Conservation (phyloP, 371 early-diverging fungal species). For the Haplosporangium sp. region DNA sequence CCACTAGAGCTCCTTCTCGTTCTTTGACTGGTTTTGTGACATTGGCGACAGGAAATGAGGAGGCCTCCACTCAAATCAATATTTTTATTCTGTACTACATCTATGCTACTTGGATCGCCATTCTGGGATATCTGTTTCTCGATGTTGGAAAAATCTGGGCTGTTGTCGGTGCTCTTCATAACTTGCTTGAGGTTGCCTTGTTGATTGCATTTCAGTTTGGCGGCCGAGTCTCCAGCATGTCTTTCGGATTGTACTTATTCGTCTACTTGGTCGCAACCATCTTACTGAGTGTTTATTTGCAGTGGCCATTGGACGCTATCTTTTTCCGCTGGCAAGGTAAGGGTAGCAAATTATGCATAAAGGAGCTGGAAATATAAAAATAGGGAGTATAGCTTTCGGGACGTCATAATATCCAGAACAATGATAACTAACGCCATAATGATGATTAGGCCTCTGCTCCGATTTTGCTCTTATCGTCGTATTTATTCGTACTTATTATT, state of each 20-base stretch:
- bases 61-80: slow-evolving; percentile 54
- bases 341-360: neutral
- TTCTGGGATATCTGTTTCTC: slow-evolving; percentile 56
- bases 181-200: slow-evolving; percentile 59
- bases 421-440: neutral
- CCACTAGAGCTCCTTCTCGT: slow-evolving; percentile 34
- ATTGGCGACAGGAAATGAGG: slow-evolving; percentile 30
- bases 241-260: slow-evolving; percentile 54
- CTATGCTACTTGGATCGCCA: slow-evolving; percentile 57
- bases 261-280: slow-evolving; percentile 52
- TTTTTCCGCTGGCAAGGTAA: slow-evolving; percentile 66
- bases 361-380: neutral
- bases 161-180: slow-evolving; percentile 62
- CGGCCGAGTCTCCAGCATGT: slow-evolving; percentile 54
- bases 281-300: slow-evolving; percentile 47
- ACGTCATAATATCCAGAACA: neutral
- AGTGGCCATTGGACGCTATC: slow-evolving; percentile 65
- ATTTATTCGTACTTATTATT: slow-evolving; percentile 56
- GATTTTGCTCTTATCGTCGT: slow-evolving; percentile 59
- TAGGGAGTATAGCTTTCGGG: neutral
- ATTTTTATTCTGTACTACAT: slow-evolving; percentile 54
- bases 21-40: slow-evolving; percentile 50
- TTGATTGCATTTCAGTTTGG: slow-evolving; percentile 42
- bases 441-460: slow-evolving; percentile 57
- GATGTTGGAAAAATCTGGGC: slow-evolving; percentile 66